Conservation (phyloP, 2,329 filamentous ascomycete species). For the Acrocalymma vagum region DNA sequence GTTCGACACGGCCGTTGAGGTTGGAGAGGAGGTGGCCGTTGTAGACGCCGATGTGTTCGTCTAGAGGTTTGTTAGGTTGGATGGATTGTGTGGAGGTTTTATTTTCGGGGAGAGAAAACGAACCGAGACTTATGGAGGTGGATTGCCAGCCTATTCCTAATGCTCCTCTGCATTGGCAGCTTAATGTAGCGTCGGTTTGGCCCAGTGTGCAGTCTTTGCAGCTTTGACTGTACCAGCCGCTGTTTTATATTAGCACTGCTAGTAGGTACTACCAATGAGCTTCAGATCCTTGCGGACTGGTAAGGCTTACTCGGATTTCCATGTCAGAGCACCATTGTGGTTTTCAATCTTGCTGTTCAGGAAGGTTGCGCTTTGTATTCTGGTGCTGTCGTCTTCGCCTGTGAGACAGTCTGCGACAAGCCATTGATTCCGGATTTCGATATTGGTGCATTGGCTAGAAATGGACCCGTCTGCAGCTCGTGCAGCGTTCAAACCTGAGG, state of each 20-base stretch:
- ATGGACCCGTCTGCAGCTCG: slow-evolving; percentile 2
- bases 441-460: slow-evolving; percentile 10
- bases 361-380: slow-evolving; percentile 13
- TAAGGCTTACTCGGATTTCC: slow-evolving; percentile 2
- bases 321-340: slow-evolving; percentile 9
- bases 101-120: background rate
- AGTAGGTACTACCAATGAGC: too few species aligned
- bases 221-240: background rate
- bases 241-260: background rate
- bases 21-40: slow-evolving; percentile 19
- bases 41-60: slow-evolving; percentile 18
- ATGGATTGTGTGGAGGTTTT: too few species aligned
- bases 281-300: too few species aligned
- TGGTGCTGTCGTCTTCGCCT: slow-evolving; percentile 5
- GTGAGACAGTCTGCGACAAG: slow-evolving; percentile 16
- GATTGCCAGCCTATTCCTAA: slow-evolving; percentile 1
- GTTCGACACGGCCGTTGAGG: slow-evolving; percentile 4
- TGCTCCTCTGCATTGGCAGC: slow-evolving; percentile 5
- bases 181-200: slow-evolving; percentile 3
- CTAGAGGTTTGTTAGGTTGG: slow-evolving; percentile 1
- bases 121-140: slow-evolving; percentile 7
- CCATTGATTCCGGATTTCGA: slow-evolving; percentile 8
- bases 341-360: slow-evolving; percentile 15
- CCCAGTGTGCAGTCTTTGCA: slow-evolving; percentile 9
- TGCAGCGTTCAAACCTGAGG: too few species aligned